These are phyloP conservation scores for Linum tenue DNA, from an alignment of 345 rosid genomes.

Conservation along the genomic window DNA sequence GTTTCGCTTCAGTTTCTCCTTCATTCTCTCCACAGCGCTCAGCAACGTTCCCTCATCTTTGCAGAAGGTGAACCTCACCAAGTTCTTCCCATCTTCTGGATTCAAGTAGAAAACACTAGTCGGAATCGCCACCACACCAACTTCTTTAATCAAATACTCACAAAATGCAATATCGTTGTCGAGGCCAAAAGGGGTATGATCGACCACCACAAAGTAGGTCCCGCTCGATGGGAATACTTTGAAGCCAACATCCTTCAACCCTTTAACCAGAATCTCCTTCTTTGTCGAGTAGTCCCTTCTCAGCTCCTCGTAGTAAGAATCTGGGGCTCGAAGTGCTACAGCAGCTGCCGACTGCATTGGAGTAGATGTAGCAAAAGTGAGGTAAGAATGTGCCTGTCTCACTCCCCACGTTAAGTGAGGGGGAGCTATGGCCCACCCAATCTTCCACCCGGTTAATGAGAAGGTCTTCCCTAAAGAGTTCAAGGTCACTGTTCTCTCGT, in stretches of 20 bases:
- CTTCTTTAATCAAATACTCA: constrained; percentile 84
- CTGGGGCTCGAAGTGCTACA: constrained; percentile 66
- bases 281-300: constrained; percentile 68
- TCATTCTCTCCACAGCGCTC: constrained; percentile 82
- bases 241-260: constrained; percentile 79
- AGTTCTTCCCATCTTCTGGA: constrained; percentile 87
- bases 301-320: constrained; percentile 63
- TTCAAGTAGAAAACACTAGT: constrained; percentile 85
- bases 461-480: constrained; percentile 91
- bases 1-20: constrained; percentile 55
- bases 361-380: constrained; percentile 80
- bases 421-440: constrained; percentile 96
- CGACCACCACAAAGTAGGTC: constrained; percentile 79
- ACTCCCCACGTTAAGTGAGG: constrained; percentile 91
- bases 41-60: constrained; percentile 87
- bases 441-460: constrained; percentile 93
- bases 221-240: constrained; percentile 86
- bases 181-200: constrained; percentile 81
- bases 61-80: constrained; percentile 92
- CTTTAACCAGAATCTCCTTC: constrained; percentile 74
- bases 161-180: constrained; percentile 76
- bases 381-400: constrained; percentile 79
- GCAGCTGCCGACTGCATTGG: constrained; percentile 77
- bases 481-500: constrained; percentile 77
- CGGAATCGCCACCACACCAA: constrained; percentile 89